Conservation (phyloP, 1,139 yeast species). For the Scheffersomyces parashehatae region DNA sequence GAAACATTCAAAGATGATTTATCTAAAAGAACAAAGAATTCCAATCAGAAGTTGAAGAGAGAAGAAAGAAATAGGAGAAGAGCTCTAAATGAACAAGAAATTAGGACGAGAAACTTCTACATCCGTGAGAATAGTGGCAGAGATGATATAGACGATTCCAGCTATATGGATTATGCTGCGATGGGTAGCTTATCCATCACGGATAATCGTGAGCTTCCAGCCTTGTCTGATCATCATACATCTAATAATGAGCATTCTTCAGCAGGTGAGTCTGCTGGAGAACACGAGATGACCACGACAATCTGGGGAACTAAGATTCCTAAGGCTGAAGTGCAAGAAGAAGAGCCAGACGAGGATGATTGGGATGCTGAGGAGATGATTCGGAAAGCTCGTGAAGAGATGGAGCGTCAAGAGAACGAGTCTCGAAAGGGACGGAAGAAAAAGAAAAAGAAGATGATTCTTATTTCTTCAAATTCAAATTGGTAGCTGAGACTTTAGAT, state of each 20-base stretch:
- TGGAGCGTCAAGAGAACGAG: constrained; percentile 28
- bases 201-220: constrained; percentile 32
- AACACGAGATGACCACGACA: constrained; percentile 36
- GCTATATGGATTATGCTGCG: constrained; percentile 15
- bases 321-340: constrained; percentile 26
- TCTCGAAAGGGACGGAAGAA: constrained; percentile 25
- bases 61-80: constrained; percentile 67
- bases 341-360: constrained; percentile 33
- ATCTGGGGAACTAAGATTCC: constrained; percentile 65
- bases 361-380: constrained; percentile 53
- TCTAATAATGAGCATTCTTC: background rate
- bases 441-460: constrained; percentile 35
- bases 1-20: constrained; percentile 59
- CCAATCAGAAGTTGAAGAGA: constrained; percentile 52
- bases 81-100: constrained; percentile 66
- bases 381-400: constrained; percentile 50
- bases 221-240: constrained; percentile 8
- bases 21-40: constrained; percentile 54
- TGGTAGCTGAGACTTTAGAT: background rate
- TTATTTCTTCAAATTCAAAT: constrained; percentile 9
- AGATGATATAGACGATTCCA: constrained; percentile 9
- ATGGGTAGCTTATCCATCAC: constrained; percentile 34
- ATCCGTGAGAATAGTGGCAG: constrained; percentile 51
- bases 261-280: constrained; percentile 4
- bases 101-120: constrained; percentile 55